Base-by-base conservation (phyloP, 352 stramenopile genomes). In the Globisporangium takayamanum region DNA sequence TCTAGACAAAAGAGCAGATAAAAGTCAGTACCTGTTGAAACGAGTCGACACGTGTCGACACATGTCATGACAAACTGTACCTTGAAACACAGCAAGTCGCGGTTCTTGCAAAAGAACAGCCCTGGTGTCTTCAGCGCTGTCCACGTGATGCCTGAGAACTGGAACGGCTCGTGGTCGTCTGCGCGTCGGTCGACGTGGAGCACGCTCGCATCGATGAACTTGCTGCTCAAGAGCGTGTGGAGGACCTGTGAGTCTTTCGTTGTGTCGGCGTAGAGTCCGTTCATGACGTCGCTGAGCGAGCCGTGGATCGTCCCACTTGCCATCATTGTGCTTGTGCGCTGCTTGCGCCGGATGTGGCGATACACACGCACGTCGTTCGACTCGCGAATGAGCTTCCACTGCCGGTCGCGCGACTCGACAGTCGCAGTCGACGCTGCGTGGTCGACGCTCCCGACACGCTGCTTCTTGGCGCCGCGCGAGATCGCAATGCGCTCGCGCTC, bases 11-110 rank as follows among this genome's bases (percentile, higher is more conserved):
- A 36, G n/a, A 15, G n/a, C 18, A 51, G 25, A 53, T 39, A 42
- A 53, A 49, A n/a, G 36, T 48, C 33, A 60, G 26, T 46, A 44
- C 22, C 12, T 33, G 28, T 33, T 5, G 28, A 33, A 3, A 33
- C 46, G 26, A 25, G 39, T 8, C 46, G 45, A 28, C 22, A 50
- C 45, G 30, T 37, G 8, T 36, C 25, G 1, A 14, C 18, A n/a
- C 33, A 51, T n/a, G n/a, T 3, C 47, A 11, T 37, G 16, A 46
- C 55, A 26, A 22, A 47, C 33, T 22, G 37, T 33, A 76, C 67
- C 67, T 88, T 88, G 59, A 89, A 92, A 55, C 79, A 88, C 36
- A 89, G 57, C 49, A 92, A 84, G 62, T 92, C 82, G 3, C 82
- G 65, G 50, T 81, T 75, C 60, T 78, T 73, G 63, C 79, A 88